Evolutionary conservation across 495 filamentous ascomycete species (phyloP).

Genomic region (Saxispiralis lemnorum): DNA sequence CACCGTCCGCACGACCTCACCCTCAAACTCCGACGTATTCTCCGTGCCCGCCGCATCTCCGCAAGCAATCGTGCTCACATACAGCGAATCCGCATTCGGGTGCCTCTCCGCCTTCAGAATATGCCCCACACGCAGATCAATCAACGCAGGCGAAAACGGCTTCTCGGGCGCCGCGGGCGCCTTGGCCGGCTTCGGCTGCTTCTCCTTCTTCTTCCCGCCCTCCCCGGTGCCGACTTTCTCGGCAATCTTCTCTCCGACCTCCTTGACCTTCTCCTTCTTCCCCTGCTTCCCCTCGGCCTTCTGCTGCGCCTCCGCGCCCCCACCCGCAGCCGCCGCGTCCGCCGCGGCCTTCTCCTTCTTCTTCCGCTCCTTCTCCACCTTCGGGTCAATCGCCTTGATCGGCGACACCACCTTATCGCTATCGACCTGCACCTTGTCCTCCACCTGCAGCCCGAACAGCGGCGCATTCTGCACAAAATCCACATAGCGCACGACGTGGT

Average conservation of each 20-base stretch:
- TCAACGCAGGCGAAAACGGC: slow-evolving; percentile 62
- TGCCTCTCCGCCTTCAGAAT: slow-evolving; percentile 88
- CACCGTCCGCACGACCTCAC: slow-evolving; percentile 77
- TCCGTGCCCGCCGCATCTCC: slow-evolving; percentile 75
- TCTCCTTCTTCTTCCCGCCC: slow-evolving; percentile 46
- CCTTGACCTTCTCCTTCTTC: slow-evolving; percentile 23
- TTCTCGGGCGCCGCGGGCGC: slow-evolving; percentile 39
- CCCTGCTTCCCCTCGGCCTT: slow-evolving; percentile 8
- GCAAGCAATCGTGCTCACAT: slow-evolving; percentile 89
- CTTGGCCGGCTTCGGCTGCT: slow-evolving; percentile 51
- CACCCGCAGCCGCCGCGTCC: slow-evolving; percentile 12
- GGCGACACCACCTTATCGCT: slow-evolving; percentile 56
- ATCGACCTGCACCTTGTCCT: slow-evolving; percentile 63
- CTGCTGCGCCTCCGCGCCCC: slow-evolving; percentile 7
- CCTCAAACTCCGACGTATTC: slow-evolving; percentile 73
- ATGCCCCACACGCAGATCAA: slow-evolving; percentile 91
- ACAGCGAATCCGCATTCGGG: slow-evolving; percentile 90
- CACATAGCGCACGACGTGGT: slow-evolving; percentile 77
- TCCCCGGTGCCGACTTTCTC: slow-evolving; percentile 17
- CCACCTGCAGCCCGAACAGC: slow-evolving; percentile 52
- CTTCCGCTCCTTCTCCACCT: slow-evolving; percentile 39
- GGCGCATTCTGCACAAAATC: slow-evolving; percentile 89
- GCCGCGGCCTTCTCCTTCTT: slow-evolving; percentile 27
- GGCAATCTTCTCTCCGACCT: slow-evolving; percentile 17
- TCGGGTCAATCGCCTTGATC: slow-evolving; percentile 30